Evolutionary conservation across 2,329 filamentous ascomycete genomes (phyloP).

Genomic region (Cadophora gregata): DNA sequence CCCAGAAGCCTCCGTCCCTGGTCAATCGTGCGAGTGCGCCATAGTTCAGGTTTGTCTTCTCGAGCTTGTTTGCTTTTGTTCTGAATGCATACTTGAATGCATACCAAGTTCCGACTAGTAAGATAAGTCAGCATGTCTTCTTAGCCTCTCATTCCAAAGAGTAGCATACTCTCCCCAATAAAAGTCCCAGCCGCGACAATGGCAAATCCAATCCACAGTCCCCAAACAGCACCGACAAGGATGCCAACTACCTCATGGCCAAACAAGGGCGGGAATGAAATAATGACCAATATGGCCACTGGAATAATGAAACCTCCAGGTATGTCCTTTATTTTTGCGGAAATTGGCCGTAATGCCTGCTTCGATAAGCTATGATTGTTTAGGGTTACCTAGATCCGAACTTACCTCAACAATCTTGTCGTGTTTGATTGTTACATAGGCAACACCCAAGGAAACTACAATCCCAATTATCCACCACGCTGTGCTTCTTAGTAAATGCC

Average conservation of each 20-base stretch:
- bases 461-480: slow-evolving; percentile 43
- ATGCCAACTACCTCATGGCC: slow-evolving; percentile 51
- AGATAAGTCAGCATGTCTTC: background rate
- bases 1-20: slow-evolving; percentile 50
- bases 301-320: slow-evolving; percentile 50
- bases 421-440: slow-evolving; percentile 47
- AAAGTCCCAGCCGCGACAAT: slow-evolving; percentile 51
- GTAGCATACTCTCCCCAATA: slow-evolving; percentile 46
- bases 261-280: slow-evolving; percentile 51
- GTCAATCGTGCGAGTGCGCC: slow-evolving; percentile 49
- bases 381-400: background rate
- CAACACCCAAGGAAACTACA: slow-evolving; percentile 42
- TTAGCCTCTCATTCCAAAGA: background rate
- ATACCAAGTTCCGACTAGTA: slow-evolving; percentile 47
- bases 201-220: slow-evolving; percentile 50
- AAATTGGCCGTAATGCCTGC: slow-evolving; percentile 46
- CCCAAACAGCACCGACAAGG: slow-evolving; percentile 50
- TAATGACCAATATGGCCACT: slow-evolving; percentile 47
- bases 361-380: background rate
- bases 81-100: slow-evolving; percentile 49
- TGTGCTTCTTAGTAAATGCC: slow-evolving; percentile 25
- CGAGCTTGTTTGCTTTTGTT: slow-evolving; percentile 46
- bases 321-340: slow-evolving; percentile 47
- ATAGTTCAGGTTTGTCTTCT: slow-evolving; percentile 50
- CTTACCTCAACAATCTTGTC: slow-evolving; percentile 47